Conservation (phyloP, 768 basidiomycete genomes). For the Lentinus tigrinus region DNA sequence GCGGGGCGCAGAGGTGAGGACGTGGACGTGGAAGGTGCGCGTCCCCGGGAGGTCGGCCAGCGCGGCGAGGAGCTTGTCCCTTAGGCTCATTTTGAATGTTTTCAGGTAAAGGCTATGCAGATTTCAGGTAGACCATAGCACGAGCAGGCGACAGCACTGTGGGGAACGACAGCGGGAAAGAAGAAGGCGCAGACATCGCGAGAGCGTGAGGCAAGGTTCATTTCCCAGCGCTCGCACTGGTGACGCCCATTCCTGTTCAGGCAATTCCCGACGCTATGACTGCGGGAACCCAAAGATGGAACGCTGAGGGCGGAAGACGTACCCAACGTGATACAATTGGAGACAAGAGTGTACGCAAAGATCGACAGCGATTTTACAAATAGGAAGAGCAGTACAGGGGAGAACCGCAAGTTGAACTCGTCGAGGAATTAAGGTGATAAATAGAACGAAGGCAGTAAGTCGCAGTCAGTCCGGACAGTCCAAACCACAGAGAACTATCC, state of each 20-base stretch:
- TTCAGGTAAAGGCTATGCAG: not conserved
- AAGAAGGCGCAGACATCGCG: not conserved
- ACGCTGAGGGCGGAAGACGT: no score
- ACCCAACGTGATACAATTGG: no score
- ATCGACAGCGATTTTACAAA: no score
- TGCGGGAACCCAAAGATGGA: no score
- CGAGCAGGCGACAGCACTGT: not conserved
- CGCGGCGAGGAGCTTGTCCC: slow-evolving; percentile 59
- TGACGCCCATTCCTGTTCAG: slow-evolving; percentile 6
- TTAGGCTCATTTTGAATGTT: slow-evolving; percentile 41
- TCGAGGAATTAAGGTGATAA: no score
- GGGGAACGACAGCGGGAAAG: not conserved
- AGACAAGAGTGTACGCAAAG: no score
- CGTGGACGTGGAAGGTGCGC: slow-evolving; percentile 73
- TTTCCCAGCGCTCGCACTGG: slow-evolving; percentile 5
- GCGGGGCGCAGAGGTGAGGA: slow-evolving; percentile 65
- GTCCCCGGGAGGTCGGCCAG: slow-evolving; percentile 60
- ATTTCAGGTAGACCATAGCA: not conserved
- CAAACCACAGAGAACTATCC: no score
- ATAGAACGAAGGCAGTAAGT: no score
- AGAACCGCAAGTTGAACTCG: no score
- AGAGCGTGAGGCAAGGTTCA: not conserved
- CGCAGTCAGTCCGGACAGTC: no score
- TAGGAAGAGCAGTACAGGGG: no score
- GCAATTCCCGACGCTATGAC: slow-evolving; percentile 4